Evolutionary conservation across 148 eudicot genomes (phyloP).

Genomic region (Nyssa sinensis): DNA sequence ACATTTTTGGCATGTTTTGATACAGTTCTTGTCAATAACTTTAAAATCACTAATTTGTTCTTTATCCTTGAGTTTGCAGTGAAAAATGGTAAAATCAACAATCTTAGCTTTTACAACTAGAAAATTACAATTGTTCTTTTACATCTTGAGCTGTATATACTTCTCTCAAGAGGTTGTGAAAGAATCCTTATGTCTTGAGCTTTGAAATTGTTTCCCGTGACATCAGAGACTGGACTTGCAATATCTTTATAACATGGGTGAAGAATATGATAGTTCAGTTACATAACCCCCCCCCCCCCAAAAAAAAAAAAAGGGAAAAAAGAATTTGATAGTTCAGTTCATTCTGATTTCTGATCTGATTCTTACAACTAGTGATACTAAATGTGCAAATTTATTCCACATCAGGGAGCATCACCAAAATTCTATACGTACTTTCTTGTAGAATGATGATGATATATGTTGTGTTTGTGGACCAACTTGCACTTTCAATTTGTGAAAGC

Average conservation of each 20-base stretch:
- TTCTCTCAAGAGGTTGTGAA: neutral
- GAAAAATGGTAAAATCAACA: neutral
- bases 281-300: no score
- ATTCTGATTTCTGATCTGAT: no score
- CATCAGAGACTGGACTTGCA: neutral
- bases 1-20: no score
- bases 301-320: no score
- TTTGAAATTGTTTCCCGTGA: neutral
- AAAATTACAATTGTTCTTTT: no score
- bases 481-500: neutral
- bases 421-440: neutral
- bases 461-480: neutral
- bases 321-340: neutral
- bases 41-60: neutral
- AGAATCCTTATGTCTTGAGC: neutral
- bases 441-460: neutral
- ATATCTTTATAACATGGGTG: no score
- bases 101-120: neutral
- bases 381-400: neutral
- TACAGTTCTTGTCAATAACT: neutral
- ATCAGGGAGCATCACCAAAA: neutral
- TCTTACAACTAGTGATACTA: neutral
- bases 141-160: neutral
- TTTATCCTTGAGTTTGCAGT: neutral
- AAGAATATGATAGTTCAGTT: no score